Conservation (phyloP, 2,329 filamentous ascomycete genomes). For the Hymenoscyphus occultus region DNA sequence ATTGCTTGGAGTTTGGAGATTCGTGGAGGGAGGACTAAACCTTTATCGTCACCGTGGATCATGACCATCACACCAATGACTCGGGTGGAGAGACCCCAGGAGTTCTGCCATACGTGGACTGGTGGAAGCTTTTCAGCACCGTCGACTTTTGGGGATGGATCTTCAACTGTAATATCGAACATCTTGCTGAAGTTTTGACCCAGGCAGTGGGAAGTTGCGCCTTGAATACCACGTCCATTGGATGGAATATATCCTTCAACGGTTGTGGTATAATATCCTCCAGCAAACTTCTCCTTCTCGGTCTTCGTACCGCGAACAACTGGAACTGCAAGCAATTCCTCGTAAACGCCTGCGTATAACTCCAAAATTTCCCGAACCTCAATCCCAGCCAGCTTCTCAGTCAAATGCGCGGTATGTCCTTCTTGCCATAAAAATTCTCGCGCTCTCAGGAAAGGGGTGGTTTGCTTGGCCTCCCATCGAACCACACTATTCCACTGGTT, state of each 20-base stretch:
- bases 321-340: slow-evolving; percentile 89
- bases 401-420: slow-evolving; percentile 76
- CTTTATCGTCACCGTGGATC: slow-evolving; percentile 95
- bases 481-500: slow-evolving; percentile 98
- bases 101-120: slow-evolving; percentile 96
- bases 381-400: slow-evolving; percentile 72
- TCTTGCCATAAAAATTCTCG: slow-evolving; percentile 99
- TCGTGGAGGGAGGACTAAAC: slow-evolving; percentile 86
- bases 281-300: slow-evolving; percentile 96
- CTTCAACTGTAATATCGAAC: slow-evolving; percentile 97
- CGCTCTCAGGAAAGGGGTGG: slow-evolving; percentile 80
- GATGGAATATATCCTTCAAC: slow-evolving; percentile 95
- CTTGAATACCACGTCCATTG: slow-evolving; percentile 95
- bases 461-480: slow-evolving; percentile 96
- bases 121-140: slow-evolving; percentile 72
- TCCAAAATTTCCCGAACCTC: slow-evolving; percentile 94
- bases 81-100: slow-evolving; percentile 95
- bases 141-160: slow-evolving; percentile 62
- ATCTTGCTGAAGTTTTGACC: slow-evolving; percentile 99
- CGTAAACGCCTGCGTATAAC: slow-evolving; percentile 87
- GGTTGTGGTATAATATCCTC: slow-evolving; percentile 94
- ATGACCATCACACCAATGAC: slow-evolving; percentile 99
- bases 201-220: slow-evolving; percentile 83
- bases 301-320: slow-evolving; percentile 93
- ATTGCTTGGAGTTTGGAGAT: slow-evolving; percentile 84